Conservation (phyloP, 768 basidiomycete genomes). For the Dioszegia hungarica region DNA sequence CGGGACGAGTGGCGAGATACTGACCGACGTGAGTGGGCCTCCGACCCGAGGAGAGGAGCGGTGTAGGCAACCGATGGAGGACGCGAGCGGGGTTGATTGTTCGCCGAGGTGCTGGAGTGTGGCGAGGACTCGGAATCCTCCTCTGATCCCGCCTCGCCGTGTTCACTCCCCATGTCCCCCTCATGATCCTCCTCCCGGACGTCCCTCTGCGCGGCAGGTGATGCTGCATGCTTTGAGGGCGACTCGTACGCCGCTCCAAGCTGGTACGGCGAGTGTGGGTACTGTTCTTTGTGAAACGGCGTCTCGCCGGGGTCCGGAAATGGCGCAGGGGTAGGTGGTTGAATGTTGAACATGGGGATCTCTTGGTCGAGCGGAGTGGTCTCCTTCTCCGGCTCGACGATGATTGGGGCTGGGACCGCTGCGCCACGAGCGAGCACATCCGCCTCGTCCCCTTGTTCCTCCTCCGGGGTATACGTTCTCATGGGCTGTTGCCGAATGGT, state of each 20-base stretch:
- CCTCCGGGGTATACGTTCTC: too few species aligned
- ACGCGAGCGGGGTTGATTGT: conserved; percentile 7
- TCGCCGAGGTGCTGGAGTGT: background rate
- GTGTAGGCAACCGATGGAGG: conserved; percentile 6
- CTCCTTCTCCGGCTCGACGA: background rate
- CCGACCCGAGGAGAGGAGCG: background rate
- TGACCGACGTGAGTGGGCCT: background rate
- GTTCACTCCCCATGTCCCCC: conserved; percentile 21
- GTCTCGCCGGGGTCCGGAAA: conserved; percentile 19
- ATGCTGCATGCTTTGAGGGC: background rate
- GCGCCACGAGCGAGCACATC: background rate
- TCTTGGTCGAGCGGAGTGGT: background rate
- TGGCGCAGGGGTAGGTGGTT: conserved; percentile 40
- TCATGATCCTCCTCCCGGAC: background rate
- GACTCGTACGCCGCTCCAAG: background rate
- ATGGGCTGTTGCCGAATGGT: background rate
- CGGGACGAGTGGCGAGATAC: conserved; percentile 16
- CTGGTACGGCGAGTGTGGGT: background rate
- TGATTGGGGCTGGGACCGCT: background rate
- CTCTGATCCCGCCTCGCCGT: conserved; percentile 26
- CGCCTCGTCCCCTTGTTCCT: background rate
- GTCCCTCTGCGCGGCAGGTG: background rate
- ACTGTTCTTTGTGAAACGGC: conserved; percentile 32
- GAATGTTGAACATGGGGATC: conserved; percentile 24
- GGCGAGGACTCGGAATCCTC: conserved; percentile 4